Evolutionary conservation across 1,284 basidiomycete genomes (phyloP), one percentile per base, ranked within the genome.

Genomic region (Cryptococcus wingfieldii): DNA sequence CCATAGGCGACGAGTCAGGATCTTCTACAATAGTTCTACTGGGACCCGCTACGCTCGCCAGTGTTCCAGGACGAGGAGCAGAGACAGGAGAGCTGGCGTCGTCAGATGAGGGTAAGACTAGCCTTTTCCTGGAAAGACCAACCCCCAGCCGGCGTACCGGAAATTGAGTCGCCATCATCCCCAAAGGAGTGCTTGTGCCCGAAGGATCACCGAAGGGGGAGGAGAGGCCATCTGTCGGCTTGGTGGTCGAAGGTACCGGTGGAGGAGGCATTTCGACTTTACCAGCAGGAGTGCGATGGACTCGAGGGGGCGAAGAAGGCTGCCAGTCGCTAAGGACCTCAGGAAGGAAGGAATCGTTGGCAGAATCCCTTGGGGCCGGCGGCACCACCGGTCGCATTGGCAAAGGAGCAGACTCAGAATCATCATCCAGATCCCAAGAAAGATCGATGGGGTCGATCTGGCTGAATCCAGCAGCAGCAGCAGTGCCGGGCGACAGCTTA

Each of bases 381-480:
- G 31, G 4, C 10, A 10, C 31, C 31, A 34, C 31, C 6, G 31
- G 5, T 34, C 37, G 37, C 25, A 31, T 28, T n/a, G 51, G 48
- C 9, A 42, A 44, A 27, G 48, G 37, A 16, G 45, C 38, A 5
- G 46, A 47, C 16, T 66, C 65, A 3, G 23, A 23, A 39, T 59
- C 53, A 23, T 49, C 38, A 18, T 63, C 62, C 38, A 63, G 60
- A 27, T 70, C 47, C 67, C 65, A 70, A 18, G 54, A 49, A 9
- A 73, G 50, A 53, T 72, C 70, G 12, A 68, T 59, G 7, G 67
- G 55, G 9, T 61, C 65, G n/a, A 74, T 57, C 52, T 73, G 73
- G 55, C 67, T 69, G 60, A 76, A 76, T 0, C 71, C 76, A 8
- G 64, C 74, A 5, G 64, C 61, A 5, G 68, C 67, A 9, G 73